Evolutionary conservation across 2,329 filamentous ascomycete genomes (phyloP).

Genomic region (Exophiala sideris): DNA sequence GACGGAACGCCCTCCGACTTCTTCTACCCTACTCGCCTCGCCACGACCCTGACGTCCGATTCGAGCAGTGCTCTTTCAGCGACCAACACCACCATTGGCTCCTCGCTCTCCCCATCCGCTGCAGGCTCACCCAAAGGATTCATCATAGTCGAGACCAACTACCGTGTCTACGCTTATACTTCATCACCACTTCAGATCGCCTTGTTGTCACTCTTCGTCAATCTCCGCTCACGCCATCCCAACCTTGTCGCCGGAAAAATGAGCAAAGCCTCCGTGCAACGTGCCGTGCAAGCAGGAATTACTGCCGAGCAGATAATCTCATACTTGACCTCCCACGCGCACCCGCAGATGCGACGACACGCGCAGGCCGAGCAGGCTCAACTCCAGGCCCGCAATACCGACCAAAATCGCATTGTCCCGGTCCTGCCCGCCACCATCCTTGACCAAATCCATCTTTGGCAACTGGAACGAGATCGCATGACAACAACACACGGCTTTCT

Average conservation of each 20-base stretch:
- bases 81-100: conserved; percentile 65
- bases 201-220: conserved; percentile 84
- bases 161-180: conserved; percentile 95
- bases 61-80: conserved; percentile 67
- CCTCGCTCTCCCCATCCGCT: conserved; percentile 50
- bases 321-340: conserved; percentile 87
- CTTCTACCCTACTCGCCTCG: conserved; percentile 88
- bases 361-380: conserved; percentile 35
- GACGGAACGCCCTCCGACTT: conserved; percentile 41
- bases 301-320: conserved; percentile 92
- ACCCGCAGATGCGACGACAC: conserved; percentile 83
- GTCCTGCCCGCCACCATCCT: conserved; percentile 92
- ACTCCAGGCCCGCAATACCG: conserved; percentile 34
- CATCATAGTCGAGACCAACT: conserved; percentile 97
- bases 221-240: conserved; percentile 83
- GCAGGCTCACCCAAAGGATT: conserved; percentile 55
- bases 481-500: conserved; percentile 77
- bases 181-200: conserved; percentile 90
- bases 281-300: conserved; percentile 85
- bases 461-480: conserved; percentile 94
- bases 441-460: conserved; percentile 96
- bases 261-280: conserved; percentile 80
- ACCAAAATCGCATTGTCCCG: conserved; percentile 42
- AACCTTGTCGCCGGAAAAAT: conserved; percentile 92
- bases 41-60: conserved; percentile 83